Evolutionary conservation across 1,139 yeast species (phyloP), one percentile per base, ranked within the genome.

Genomic region (Candida dubliniensis): DNA sequence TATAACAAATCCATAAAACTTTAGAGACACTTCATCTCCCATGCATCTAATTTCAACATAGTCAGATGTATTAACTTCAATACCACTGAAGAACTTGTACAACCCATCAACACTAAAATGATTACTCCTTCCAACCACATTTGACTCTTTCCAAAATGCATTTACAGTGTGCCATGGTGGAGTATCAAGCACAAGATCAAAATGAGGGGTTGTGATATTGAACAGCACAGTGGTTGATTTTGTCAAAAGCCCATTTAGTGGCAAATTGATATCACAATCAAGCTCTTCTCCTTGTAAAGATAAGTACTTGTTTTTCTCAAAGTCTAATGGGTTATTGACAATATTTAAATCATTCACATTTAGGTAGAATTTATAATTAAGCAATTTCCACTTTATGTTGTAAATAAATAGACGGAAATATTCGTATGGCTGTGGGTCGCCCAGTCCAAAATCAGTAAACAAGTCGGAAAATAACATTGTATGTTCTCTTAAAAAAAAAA

Each of bases 91-190:
- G 55, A 79, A 82, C 0, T 85, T 77, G 59, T 89, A 87, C 0
- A 82, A 74, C 0, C 96, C 96, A 2, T 66, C 67, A 18, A 89
- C 63, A 1, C 62, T 64, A 53, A 90, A 85, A 44, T 82, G 76
- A 36, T 77, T 69, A 0, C 89, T 81, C 45, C 81, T 69, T 0
- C 96, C 98, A 47, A 72, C 60, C 26, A 84, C 67, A 36, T 78
- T 80, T 14, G 80, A 76, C 25, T 75, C 71, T 41, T 74, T 76
- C 66, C 86, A 63, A 53, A 91, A 93, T 39, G 87, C 84, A 51
- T 82, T 77, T 13, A 82, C 69, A 0, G 98, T 90, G 58, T 89
- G 95, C 96, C 98, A 93, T 0, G 93, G 85, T 0, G 98, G 98
- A 0, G 95, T 80, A 47, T 83, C 86, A 5, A 91, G 63, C 1